Base-by-base conservation (phyloP, 1,284 basidiomycete genomes). In the Takashimella koratensis region DNA sequence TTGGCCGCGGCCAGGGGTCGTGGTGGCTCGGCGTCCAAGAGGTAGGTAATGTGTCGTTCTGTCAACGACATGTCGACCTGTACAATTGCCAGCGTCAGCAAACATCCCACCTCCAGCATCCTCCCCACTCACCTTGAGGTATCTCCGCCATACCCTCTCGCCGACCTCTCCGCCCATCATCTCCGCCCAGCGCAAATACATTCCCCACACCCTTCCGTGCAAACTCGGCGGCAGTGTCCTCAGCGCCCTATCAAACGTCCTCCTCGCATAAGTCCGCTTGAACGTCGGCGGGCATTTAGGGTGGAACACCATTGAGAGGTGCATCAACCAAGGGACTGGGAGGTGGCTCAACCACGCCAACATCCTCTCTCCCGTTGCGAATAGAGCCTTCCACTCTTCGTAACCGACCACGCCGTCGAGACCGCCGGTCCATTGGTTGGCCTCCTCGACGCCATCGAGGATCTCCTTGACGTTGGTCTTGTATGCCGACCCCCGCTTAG, bases 121-220 rank as follows among this genome's bases (percentile, higher is more conserved):
- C 5, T 30, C 8, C 16, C 11, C 22, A 64, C 79, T 68, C 47
- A 79, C 78, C 57, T 83, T 78, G 41, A 98, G 84, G 73, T 95
- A 98, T 41, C 96, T 83, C 54, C 94, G 83, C 79, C 95, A 98
- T 16, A 96, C 84, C 22, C 86, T 79, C 48, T 93, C 88, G 42
- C 87, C 88, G 0, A 90, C 90, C 47, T 84, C 77, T n/a, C 92
- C 91, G 52, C 90, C 90, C 67, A 82, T 83, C 24, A 80, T 73
- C 78, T 96, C 91, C 2, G 94, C 88, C 92, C 93, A 98, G 6
- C 88, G 80, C n/a, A 99, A 83, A 74, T 97, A 98, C 47, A 89
- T 81, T 20, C 88, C 84, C 96, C 96, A 99, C 60, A 98, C 83
- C 40, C 93, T 86, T 13, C 84, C 83, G 71, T 99, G 96, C n/a